Base-by-base conservation (phyloP, 2,329 filamentous ascomycete species). In the Diaporthe humulicola region DNA sequence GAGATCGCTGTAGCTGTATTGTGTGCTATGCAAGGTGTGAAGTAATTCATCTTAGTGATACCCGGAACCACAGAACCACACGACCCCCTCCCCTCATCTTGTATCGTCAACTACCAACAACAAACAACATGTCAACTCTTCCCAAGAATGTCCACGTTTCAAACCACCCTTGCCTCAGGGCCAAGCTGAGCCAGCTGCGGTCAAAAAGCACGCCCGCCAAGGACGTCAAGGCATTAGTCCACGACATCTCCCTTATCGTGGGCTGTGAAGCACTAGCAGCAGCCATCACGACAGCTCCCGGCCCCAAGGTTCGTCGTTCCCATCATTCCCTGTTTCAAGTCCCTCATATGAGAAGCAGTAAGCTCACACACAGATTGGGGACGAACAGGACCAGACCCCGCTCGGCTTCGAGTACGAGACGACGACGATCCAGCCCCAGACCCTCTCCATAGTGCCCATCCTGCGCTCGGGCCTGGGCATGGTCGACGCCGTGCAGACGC, bases 391-490 rank as follows among this genome's bases (percentile, higher is more conserved):
- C 81, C 86, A 90, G 81, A 97, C 95, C 0, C 94, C 95, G 0
- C 89, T 98, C 42, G 94, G 93, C 77, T 95, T 92, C 83, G 85
- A 91, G 76, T 98, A 96, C 85, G 88, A 90, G 19, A 92, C 91
- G 0, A 89, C 90, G 50, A 87, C 87, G 52, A 88, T 95, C 77
- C 84, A 89, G 8, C 93, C 94, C 1, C 85, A 88, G 66, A 90
- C 89, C 74, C 90, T 98, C 78, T 96, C 93, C 70, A 89, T 98
- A 71, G 93, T 98, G 3, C 96, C 96, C 50, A 98, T 98, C 83
- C 90, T 98, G n/a, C 91, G 96, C 76, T 98, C 95, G 4, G 96
- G 96, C 36, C 88, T 98, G 54, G 94, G 92, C 82, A 98, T 98
- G 96, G 90, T 98, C 57, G 94, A 98, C 81, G 94, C 95, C 36